Conservation (phyloP, 2,329 filamentous ascomycete genomes). For the Beauveria varroae region DNA sequence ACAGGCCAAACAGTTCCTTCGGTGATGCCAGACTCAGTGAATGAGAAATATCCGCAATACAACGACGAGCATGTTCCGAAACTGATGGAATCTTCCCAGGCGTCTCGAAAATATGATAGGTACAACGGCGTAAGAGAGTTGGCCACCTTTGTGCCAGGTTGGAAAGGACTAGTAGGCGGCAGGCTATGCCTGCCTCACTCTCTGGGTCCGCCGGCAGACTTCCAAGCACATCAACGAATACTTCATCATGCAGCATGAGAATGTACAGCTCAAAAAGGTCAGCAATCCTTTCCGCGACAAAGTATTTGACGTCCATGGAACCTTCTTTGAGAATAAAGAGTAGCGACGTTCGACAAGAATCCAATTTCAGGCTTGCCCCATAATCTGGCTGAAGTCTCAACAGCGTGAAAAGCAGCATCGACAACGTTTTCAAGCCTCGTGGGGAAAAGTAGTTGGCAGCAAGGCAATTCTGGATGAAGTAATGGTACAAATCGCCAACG, state of each 20-base stretch:
- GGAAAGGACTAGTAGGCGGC: slow-evolving; percentile 69
- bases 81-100: slow-evolving; percentile 64
- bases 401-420: slow-evolving; percentile 61
- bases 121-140: slow-evolving; percentile 75
- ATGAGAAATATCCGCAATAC: slow-evolving; percentile 58
- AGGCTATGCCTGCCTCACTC: slow-evolving; percentile 73
- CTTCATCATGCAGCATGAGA: slow-evolving; percentile 72
- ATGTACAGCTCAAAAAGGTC: slow-evolving; percentile 73
- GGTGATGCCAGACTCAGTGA: slow-evolving; percentile 58
- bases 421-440: slow-evolving; percentile 58
- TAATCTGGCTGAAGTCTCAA: slow-evolving; percentile 62
- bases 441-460: slow-evolving; percentile 63
- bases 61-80: slow-evolving; percentile 62
- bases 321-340: slow-evolving; percentile 63
- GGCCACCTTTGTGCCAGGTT: slow-evolving; percentile 77
- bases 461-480: slow-evolving; percentile 63
- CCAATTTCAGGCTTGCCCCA: slow-evolving; percentile 48
- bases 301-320: slow-evolving; percentile 66
- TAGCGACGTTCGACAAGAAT: slow-evolving; percentile 60
- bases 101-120: slow-evolving; percentile 92
- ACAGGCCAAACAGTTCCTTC: slow-evolving; percentile 69
- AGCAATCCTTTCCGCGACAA: slow-evolving; percentile 61
- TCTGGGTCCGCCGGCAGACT: slow-evolving; percentile 67
- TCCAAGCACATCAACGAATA: slow-evolving; percentile 77
- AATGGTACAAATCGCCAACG: slow-evolving; percentile 70